Percentiles rank a stretch among this genome's conserved stretches.
phyloP scores from a whole-genome alignment of 352 stramenopile genomes.

The Phytophthora palmivora region DNA sequence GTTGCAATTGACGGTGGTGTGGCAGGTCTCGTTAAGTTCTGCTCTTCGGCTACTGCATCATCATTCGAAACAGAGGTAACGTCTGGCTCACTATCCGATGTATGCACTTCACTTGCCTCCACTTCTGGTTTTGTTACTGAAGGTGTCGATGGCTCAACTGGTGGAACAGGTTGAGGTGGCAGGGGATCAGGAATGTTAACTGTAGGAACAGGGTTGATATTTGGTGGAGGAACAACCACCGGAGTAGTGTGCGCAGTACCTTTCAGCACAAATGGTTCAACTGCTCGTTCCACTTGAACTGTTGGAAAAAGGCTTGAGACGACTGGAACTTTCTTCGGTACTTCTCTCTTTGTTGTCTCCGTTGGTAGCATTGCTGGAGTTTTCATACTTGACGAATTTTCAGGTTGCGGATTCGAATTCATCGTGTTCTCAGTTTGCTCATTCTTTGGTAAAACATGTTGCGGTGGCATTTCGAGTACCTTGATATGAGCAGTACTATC shows the following conservation, averaged over 20 bases:
- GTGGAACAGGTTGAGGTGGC: neutral
- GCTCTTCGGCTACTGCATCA: neutral
- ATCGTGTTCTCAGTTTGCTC: too few species aligned
- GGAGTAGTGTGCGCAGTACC: neutral
- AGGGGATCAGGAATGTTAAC: neutral
- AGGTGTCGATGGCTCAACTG: neutral
- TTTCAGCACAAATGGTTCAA: constrained; percentile 24
- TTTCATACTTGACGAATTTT: neutral
- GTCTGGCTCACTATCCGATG: neutral
- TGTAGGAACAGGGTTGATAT: neutral
- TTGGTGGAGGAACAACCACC: neutral
- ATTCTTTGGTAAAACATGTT: too few species aligned
- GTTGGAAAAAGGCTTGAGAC: constrained; percentile 31
- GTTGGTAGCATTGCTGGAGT: neutral
- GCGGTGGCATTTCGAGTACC: too few species aligned
- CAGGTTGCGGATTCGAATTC: neutral
- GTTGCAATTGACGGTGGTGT: neutral
- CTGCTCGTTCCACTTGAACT: constrained; percentile 25
- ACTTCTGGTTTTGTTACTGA: neutral
- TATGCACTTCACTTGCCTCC: neutral
- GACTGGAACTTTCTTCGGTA: neutral
- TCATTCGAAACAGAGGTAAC: neutral
- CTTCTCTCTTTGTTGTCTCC: neutral
- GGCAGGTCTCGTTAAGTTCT: neutral
- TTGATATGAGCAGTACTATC: too few species aligned